These are phyloP conservation scores for Pleodorina starrii DNA, from an alignment of 139 green algal species.

Conservation along the genomic window DNA sequence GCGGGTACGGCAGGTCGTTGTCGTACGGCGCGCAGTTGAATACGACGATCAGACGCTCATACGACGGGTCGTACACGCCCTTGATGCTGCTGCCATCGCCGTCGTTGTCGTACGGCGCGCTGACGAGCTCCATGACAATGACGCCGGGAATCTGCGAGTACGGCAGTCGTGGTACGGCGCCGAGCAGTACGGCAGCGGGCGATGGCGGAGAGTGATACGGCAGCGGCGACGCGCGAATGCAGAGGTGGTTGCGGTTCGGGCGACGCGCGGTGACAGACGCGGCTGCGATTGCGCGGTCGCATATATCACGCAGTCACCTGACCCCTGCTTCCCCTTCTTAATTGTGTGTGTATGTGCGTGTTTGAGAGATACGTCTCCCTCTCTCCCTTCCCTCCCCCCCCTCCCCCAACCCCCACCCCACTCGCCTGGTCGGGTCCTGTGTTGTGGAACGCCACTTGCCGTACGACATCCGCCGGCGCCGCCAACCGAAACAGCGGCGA, in stretches of 20 bases:
- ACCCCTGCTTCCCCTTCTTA: too few species aligned
- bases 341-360: too few species aligned
- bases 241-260: too few species aligned
- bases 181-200: too few species aligned
- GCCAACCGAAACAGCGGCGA: constrained; percentile 87
- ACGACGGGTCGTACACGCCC: constrained; percentile 58
- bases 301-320: too few species aligned
- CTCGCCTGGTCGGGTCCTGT: constrained; percentile 61
- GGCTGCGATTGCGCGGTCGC: too few species aligned
- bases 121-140: constrained; percentile 77
- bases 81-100: background rate
- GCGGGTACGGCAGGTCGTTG: constrained; percentile 31
- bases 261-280: too few species aligned
- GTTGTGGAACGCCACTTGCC: constrained; percentile 78
- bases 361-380: too few species aligned
- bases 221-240: too few species aligned
- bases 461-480: constrained; percentile 64
- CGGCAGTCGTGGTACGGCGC: background rate
- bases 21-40: constrained; percentile 69
- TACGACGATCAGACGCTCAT: constrained; percentile 63
- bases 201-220: too few species aligned
- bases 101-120: constrained; percentile 45
- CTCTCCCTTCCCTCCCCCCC: background rate
- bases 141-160: constrained; percentile 76
- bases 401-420: background rate